Base-by-base conservation (phyloP, 2,329 filamentous ascomycete genomes). In the Phialophora macrospora region DNA sequence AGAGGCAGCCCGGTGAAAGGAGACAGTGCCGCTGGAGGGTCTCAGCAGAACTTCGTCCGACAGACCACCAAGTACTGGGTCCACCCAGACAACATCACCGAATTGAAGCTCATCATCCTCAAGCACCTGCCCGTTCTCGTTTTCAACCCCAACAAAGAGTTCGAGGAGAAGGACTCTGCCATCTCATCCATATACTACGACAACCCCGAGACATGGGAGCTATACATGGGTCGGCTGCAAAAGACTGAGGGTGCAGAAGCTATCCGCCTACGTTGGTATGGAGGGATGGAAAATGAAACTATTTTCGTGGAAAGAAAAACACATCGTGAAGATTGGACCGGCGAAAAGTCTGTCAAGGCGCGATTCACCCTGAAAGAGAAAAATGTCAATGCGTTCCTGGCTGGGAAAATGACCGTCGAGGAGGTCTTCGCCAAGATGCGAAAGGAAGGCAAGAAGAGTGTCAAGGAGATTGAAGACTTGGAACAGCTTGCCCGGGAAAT, bases 1-100 rank as follows among this genome's bases (percentile, higher is more conserved):
- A 87, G 94, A 72, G 95, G 95, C 65, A 94, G 96, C 76, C 95
- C 95, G 0, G 88, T 92, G 74, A 93, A 92, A 80, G 95, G 95
- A 64, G 95, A 99, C 78, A 92, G 92, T 72, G 83, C 93, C 7
- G 95, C 95, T 17, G 95, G 95, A 73, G 95, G 94, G 62, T 87
- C 86, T 69, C 95, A 99, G 79, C 94, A 93, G 75, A 98, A 90
- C 82, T 99, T 99, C 75, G 88, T 99, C 68, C 91, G 95, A 66
- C 92, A 98, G 76, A 99, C 95, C 0, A 99, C 95, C 34, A 99
- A 99, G 79, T 99, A 99, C 82, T 99, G 95, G 95, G 95, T 99
- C 54, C 95, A 99, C 75, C 92, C 91, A 2, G 95, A 98, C 79
- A 99, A 99, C 75, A 95, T 99, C 73, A 98, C 95, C 4, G 95